Conservation (phyloP, 2,329 filamentous ascomycete species). For the Berkeleyomyces basicola region DNA sequence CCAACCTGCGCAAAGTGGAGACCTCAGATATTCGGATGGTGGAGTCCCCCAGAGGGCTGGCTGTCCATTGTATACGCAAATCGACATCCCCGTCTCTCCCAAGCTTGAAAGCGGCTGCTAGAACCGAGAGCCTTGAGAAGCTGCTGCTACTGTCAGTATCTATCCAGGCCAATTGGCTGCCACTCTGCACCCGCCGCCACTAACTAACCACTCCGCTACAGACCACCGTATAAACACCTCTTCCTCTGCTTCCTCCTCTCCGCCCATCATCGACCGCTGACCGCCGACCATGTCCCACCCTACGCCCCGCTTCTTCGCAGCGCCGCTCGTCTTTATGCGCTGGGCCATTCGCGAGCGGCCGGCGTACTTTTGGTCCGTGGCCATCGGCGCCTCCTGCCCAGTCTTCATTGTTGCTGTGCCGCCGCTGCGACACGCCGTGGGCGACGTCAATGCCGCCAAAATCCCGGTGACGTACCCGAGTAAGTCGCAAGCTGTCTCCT, state of each 20-base stretch:
- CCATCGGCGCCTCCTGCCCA: conserved; percentile 59
- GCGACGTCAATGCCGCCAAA: conserved; percentile 52
- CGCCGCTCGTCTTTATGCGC: conserved; percentile 67
- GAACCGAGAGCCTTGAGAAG: not conserved
- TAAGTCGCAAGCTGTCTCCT: conserved; percentile 33
- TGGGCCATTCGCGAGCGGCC: conserved; percentile 82
- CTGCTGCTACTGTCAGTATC: not conserved
- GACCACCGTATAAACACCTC: not conserved
- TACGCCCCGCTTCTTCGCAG: conserved; percentile 65
- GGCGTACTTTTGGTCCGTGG: conserved; percentile 74
- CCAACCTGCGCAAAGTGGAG: not conserved
- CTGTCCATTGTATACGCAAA: not conserved
- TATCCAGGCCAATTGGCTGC: not conserved
- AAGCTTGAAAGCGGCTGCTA: not conserved
- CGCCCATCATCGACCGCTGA: not conserved
- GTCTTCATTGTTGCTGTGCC: conserved; percentile 53
- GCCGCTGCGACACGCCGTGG: conserved; percentile 53
- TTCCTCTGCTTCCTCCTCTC: not conserved
- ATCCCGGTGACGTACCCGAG: conserved; percentile 87
- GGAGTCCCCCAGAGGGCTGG: not conserved
- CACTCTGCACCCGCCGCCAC: not conserved
- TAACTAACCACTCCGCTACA: not conserved
- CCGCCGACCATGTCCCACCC: conserved; percentile 37
- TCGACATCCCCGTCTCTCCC: not conserved
- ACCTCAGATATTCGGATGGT: not conserved